These are phyloP conservation scores for Porcisia deanei DNA, from an alignment of 208 protist genomes.

Conservation along the genomic window DNA sequence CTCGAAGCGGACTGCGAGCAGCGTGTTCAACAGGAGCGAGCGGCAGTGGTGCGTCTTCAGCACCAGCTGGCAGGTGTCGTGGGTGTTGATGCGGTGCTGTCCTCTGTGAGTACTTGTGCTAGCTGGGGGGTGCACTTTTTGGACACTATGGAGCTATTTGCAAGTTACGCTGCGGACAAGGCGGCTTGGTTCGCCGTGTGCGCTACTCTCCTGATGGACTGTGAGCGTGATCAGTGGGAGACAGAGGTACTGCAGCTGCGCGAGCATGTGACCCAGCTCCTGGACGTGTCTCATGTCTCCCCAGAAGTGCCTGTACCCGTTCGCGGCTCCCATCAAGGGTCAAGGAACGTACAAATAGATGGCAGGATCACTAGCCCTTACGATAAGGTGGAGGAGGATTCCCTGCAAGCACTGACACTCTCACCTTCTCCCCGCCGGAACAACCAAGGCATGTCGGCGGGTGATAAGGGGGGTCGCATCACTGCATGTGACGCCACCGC, in stretches of 20 bases:
- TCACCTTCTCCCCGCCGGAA: constrained; percentile 7
- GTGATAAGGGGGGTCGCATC: neutral
- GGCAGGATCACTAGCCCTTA: neutral
- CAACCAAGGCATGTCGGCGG: neutral
- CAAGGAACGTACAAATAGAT: neutral
- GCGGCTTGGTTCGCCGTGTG: constrained; percentile 6
- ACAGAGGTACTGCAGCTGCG: constrained; percentile 39
- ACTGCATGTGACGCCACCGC: neutral
- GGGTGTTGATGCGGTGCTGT: neutral
- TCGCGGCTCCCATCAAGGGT: neutral
- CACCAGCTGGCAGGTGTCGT: neutral
- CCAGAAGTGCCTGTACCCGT: neutral
- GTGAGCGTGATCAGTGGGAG: constrained; percentile 33
- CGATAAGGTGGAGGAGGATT: constrained; percentile 4
- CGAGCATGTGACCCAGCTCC: constrained; percentile 24
- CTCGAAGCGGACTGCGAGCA: constrained; percentile 6
- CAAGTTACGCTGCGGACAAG: neutral
- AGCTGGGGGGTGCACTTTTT: neutral
- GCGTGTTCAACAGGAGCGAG: constrained; percentile 15
- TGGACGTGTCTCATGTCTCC: neutral
- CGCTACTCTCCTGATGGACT: constrained; percentile 3
- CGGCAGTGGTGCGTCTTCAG: constrained; percentile 14
- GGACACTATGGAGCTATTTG: neutral
- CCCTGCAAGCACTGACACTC: constrained; percentile 16
- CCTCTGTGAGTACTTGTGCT: neutral